Evolutionary conservation across 768 basidiomycete genomes (phyloP).

Genomic region (Rhodotorula babjevae): DNA sequence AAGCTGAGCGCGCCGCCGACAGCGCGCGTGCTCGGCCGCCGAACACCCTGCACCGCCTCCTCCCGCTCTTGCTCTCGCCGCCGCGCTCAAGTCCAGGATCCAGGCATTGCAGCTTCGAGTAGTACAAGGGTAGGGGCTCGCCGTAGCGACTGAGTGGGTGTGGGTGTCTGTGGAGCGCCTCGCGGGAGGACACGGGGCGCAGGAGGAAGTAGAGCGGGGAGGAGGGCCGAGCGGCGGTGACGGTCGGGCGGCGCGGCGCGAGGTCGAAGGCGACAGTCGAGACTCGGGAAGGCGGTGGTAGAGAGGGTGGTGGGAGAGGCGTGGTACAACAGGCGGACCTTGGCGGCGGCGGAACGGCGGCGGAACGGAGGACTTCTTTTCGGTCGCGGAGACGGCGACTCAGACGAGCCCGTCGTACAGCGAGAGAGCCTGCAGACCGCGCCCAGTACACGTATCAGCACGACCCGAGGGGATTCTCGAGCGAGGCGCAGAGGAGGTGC

Average conservation of each 20-base stretch:
- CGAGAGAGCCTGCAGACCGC: constrained; percentile 85
- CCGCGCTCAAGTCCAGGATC: too few species aligned
- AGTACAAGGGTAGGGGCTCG: too few species aligned
- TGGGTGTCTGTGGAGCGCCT: too few species aligned
- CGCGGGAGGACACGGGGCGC: neutral
- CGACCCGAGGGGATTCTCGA: too few species aligned
- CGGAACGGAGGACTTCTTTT: neutral
- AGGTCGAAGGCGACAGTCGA: neutral
- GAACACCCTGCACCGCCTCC: neutral
- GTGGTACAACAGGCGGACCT: neutral
- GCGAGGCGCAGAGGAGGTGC: neutral
- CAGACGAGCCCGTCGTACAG: constrained; percentile 92
- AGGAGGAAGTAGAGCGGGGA: too few species aligned
- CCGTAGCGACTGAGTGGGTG: too few species aligned
- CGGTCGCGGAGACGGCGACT: constrained; percentile 15
- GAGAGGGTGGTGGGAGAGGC: neutral
- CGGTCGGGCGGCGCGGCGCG: neutral
- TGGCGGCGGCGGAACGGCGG: neutral
- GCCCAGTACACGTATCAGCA: too few species aligned
- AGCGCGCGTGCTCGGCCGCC: neutral
- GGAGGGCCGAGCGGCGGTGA: neutral
- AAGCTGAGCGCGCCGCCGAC: too few species aligned
- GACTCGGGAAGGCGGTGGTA: neutral
- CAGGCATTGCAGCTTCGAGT: too few species aligned
- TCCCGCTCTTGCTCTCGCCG: too few species aligned